Conservation (phyloP, 2,329 filamentous ascomycete species). For the Teratosphaeriaceae sp. region DNA sequence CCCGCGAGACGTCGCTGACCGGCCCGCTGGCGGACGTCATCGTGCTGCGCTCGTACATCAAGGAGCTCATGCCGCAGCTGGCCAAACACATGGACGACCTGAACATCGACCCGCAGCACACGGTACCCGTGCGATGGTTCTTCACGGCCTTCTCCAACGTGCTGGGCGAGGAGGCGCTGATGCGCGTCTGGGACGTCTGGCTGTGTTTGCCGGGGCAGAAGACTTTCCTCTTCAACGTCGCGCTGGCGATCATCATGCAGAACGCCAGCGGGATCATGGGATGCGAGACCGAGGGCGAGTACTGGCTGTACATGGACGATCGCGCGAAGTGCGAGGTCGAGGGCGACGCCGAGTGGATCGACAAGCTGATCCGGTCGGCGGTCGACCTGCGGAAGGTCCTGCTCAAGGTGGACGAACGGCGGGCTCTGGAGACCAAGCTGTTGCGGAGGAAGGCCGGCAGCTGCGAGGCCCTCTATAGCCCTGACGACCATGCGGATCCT, state of each 20-base stretch:
- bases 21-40: conserved; percentile 87
- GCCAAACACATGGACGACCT: conserved; percentile 75
- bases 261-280: conserved; percentile 76
- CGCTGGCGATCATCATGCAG: conserved; percentile 84
- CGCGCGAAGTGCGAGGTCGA: conserved; percentile 8
- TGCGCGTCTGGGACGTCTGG: conserved; percentile 94
- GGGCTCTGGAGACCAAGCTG: conserved; percentile 16
- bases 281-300: conserved; percentile 24
- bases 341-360: conserved; percentile 18
- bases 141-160: conserved; percentile 92
- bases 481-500: conserved; percentile 1
- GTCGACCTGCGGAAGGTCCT: conserved; percentile 23
- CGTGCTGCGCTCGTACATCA: conserved; percentile 82
- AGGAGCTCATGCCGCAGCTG: conserved; percentile 72
- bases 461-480: conserved; percentile 9
- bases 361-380: conserved; percentile 24
- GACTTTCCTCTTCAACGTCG: conserved; percentile 83
- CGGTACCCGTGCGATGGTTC: conserved; percentile 96
- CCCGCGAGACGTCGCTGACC: conserved; percentile 66
- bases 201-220: conserved; percentile 78
- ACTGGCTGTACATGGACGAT: conserved; percentile 20
- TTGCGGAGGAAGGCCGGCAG: conserved; percentile 8
- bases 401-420: conserved; percentile 20
- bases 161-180: conserved; percentile 83
- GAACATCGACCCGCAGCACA: conserved; percentile 73